Percentiles rank a stretch among this genome's conserved stretches.
Conservation (phyloP, 2,329 filamentous ascomycete genomes). For the Dothistroma pini region DNA sequence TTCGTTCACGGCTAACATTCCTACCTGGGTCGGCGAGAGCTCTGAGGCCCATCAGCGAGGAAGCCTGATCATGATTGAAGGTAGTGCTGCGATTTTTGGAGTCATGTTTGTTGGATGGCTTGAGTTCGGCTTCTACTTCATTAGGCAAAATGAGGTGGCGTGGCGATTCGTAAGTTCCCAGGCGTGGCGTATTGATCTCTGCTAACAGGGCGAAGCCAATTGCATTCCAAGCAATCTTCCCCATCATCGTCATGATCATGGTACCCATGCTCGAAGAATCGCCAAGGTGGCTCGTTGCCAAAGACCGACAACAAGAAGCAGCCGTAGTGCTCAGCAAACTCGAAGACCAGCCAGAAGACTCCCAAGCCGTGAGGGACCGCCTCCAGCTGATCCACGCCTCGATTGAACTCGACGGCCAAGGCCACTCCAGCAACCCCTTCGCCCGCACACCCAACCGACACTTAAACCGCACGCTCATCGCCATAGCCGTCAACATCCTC, state of each 20-base stretch:
- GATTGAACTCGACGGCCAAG: slow-evolving; percentile 22
- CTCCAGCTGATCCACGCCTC: slow-evolving; percentile 22
- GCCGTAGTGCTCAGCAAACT: slow-evolving; percentile 27
- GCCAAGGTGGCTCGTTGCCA: slow-evolving; percentile 26
- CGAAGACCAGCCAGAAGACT: slow-evolving; percentile 23
- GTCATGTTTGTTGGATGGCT: slow-evolving; percentile 27
- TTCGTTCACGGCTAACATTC: slow-evolving; percentile 25
- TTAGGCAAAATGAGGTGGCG: slow-evolving; percentile 19
- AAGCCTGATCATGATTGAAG: slow-evolving; percentile 22
- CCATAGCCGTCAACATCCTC: slow-evolving; percentile 26
- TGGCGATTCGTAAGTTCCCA: slow-evolving; percentile 7
- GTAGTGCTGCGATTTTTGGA: slow-evolving; percentile 24
- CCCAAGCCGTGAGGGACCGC: slow-evolving; percentile 18
- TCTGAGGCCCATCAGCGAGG: slow-evolving; percentile 22
- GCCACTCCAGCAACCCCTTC: slow-evolving; percentile 26
- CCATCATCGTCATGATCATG: slow-evolving; percentile 34
- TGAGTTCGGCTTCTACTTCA: slow-evolving; percentile 25
- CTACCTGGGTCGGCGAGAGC: slow-evolving; percentile 21
- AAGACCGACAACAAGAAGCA: slow-evolving; percentile 26
- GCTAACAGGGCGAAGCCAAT: slow-evolving; percentile 27
- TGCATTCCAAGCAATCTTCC: slow-evolving; percentile 44
- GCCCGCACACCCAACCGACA: slow-evolving; percentile 25
- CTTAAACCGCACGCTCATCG: slow-evolving; percentile 27
- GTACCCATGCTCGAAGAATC: slow-evolving; percentile 34
- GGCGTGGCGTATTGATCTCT: neutral